Evolutionary conservation across 306 rosid genomes (phyloP), one percentile per base, ranked within the genome.

Genomic region (Casuarina equisetifolia): DNA sequence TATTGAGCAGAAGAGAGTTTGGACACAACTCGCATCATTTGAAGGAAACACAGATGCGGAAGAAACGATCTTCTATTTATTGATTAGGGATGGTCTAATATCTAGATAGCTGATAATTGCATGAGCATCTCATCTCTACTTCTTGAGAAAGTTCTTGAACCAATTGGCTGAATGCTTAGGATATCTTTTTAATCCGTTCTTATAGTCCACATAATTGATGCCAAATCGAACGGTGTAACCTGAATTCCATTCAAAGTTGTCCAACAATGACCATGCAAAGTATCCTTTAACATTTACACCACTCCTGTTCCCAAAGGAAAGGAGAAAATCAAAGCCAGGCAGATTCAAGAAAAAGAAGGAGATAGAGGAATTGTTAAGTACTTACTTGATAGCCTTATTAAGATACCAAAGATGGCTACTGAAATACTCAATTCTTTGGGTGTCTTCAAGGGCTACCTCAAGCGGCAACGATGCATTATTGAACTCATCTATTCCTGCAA

Each of bases 181-280:
- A 19, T 87, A 57, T 84, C 86, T 84, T 78, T 84, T 87, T 50
- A 82, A 58, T 17, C 81, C 85, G 53, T 90, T 45, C 54, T 86
- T 82, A 39, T 63, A 86, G 64, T 90, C 87, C 36, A 88, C 81
- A 40, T 74, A 85, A 52, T 78, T 43, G 39, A 88, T 72, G 19
- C 89, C 92, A 51, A 86, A 88, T 6, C 89, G 80, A 77, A 84
- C 81, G 0, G 86, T 82, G 49, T 80, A 90, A 64, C 92, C 88
- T 8, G 78, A 71, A 67, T 48, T 66, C 92, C 92, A 86, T 84
- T 86, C 90, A 9, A 85, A 38, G 54, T 86, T 77, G 80, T 89
- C 90, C 81, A 85, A 36, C 51, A 88, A 64, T 2, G 94, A 81
- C 92, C 90, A 86, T 35, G 78, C 92, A 77, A 90, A 88, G 52